phyloP scores from a whole-genome alignment of 2,329 filamentous ascomycete species.

The Reticulascus tulasneorum region DNA sequence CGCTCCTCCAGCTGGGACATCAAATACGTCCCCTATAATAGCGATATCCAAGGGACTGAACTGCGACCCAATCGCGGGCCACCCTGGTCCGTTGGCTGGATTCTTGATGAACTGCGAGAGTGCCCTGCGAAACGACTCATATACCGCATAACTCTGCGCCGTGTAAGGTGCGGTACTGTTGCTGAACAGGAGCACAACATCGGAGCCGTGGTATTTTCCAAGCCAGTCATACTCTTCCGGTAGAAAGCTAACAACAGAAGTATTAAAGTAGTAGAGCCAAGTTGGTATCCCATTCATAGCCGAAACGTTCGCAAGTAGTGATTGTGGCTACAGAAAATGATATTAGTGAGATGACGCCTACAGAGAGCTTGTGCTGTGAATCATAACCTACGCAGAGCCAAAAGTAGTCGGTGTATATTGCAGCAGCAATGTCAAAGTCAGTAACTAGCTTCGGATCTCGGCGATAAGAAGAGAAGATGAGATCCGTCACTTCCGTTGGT shows the following conservation, averaged over 20 bases:
- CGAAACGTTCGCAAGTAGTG: slow-evolving; percentile 17
- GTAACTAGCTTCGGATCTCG: slow-evolving; percentile 6
- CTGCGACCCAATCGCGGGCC: slow-evolving; percentile 18
- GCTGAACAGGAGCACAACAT: slow-evolving; percentile 19
- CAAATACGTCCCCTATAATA: slow-evolving; percentile 16
- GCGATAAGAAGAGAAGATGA: slow-evolving; percentile 16
- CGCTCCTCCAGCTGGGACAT: slow-evolving; percentile 6
- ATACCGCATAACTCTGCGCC: slow-evolving; percentile 18
- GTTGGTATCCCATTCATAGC: slow-evolving; percentile 14
- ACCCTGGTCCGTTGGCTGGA: slow-evolving; percentile 19
- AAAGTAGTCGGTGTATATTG: slow-evolving; percentile 22
- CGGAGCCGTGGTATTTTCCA: slow-evolving; percentile 22
- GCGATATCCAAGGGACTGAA: slow-evolving; percentile 17
- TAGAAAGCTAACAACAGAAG: slow-evolving; percentile 17
- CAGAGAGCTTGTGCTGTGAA: too few relatives aligned
- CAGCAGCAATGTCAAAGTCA: slow-evolving; percentile 21
- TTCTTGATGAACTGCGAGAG: slow-evolving; percentile 20
- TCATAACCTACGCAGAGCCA: slow-evolving; percentile 23
- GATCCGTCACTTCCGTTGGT: neutral
- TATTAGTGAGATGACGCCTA: neutral
- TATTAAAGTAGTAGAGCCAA: slow-evolving; percentile 24
- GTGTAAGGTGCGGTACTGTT: slow-evolving; percentile 12
- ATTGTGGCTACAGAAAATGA: slow-evolving; percentile 17
- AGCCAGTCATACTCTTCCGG: slow-evolving; percentile 17
- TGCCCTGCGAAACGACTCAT: slow-evolving; percentile 18